phyloP scores from a whole-genome alignment of 2,329 filamentous ascomycete species.

The Xylariaceae sp. region DNA sequence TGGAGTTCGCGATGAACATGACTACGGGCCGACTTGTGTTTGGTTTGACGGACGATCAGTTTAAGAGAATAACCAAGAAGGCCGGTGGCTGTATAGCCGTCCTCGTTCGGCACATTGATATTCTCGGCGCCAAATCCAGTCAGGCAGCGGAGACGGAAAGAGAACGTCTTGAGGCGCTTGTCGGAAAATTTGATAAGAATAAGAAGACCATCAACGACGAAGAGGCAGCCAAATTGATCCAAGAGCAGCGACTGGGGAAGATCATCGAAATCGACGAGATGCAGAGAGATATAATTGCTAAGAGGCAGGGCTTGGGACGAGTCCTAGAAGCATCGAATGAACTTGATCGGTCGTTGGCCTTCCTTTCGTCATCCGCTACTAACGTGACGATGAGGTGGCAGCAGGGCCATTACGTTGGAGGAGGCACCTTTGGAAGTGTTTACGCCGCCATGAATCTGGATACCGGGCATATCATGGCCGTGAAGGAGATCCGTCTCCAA shows the following conservation, averaged over 20 bases:
- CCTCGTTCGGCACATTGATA: slow-evolving; percentile 96
- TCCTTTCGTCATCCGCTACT: slow-evolving; percentile 86
- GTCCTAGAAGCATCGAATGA: slow-evolving; percentile 94
- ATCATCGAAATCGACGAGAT: slow-evolving; percentile 71
- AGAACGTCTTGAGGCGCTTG: slow-evolving; percentile 74
- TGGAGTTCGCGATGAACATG: slow-evolving; percentile 97
- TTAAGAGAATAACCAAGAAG: slow-evolving; percentile 73
- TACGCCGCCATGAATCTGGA: slow-evolving; percentile 97
- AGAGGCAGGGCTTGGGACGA: slow-evolving; percentile 80
- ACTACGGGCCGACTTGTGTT: slow-evolving; percentile 89
- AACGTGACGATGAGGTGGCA: slow-evolving; percentile 97
- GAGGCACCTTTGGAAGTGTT: slow-evolving; percentile 94
- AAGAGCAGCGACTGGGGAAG: slow-evolving; percentile 67
- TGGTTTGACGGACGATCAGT: slow-evolving; percentile 84
- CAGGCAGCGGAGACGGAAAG: slow-evolving; percentile 92
- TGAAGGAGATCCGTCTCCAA: slow-evolving; percentile 96
- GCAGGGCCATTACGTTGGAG: slow-evolving; percentile 95
- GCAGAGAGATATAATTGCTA: slow-evolving; percentile 73
- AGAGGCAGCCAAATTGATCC: slow-evolving; percentile 72
- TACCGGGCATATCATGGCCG: slow-evolving; percentile 92
- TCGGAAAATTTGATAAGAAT: slow-evolving; percentile 73
- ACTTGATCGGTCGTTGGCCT: slow-evolving; percentile 89
- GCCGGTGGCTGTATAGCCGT: slow-evolving; percentile 97
- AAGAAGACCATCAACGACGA: slow-evolving; percentile 64
- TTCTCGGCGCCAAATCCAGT: slow-evolving; percentile 93